A percentile compares a stretch with the other conserved stretches of the same genome.
phyloP scores from a whole-genome alignment of 495 filamentous ascomycete species.

The Elaphomyces granulatus region DNA sequence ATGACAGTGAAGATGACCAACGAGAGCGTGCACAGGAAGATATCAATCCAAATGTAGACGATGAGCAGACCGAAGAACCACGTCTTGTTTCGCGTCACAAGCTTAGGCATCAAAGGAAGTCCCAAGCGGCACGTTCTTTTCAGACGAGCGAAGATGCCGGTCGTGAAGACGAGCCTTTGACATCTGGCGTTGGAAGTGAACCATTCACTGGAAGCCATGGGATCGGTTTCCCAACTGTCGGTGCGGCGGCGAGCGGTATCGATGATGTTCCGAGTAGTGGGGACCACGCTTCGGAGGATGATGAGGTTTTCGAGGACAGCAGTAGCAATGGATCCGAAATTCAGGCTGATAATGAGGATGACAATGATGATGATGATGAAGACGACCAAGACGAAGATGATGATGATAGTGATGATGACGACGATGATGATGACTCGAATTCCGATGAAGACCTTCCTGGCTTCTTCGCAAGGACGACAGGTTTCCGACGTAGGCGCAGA shows the following conservation, averaged over 20 bases:
- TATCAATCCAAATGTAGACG: slow-evolving; percentile 27
- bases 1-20: slow-evolving; percentile 23
- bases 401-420: slow-evolving; percentile 23
- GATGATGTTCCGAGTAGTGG: not conserved
- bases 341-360: slow-evolving; percentile 14
- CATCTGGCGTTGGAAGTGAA: not conserved
- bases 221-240: not conserved
- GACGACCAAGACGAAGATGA: slow-evolving; percentile 15
- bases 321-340: slow-evolving; percentile 3
- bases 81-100: slow-evolving; percentile 7
- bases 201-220: not conserved
- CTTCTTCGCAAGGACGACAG: slow-evolving; percentile 9
- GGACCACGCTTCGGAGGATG: not conserved
- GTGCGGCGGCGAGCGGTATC: not conserved
- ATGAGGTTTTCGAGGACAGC: not conserved
- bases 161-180: not conserved
- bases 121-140: not conserved
- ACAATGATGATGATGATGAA: slow-evolving; percentile 19
- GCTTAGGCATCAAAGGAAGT: not conserved
- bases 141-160: not conserved
- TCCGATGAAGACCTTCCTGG: slow-evolving; percentile 12
- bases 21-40: slow-evolving; percentile 31
- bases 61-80: slow-evolving; percentile 24
- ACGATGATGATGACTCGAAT: slow-evolving; percentile 11
- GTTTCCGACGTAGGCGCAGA: slow-evolving; percentile 14